These are phyloP conservation scores for Cladophialophora yegresii DNA, from an alignment of 2,329 filamentous ascomycete genomes.

Conservation along the genomic window DNA sequence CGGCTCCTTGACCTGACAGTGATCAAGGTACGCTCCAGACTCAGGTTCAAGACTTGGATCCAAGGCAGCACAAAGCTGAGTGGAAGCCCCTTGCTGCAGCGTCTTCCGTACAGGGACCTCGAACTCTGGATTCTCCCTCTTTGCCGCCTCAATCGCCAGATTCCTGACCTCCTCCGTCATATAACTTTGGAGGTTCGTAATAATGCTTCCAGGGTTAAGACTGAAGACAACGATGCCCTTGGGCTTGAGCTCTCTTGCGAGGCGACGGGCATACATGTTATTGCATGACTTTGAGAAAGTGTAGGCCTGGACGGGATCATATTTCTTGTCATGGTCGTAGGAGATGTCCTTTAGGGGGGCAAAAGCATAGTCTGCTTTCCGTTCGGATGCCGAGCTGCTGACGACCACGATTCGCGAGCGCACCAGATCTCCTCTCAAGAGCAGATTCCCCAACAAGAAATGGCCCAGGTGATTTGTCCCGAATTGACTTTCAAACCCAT, in stretches of 20 bases:
- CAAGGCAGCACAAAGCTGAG: conserved; percentile 42
- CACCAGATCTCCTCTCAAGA: conserved; percentile 39
- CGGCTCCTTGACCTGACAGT: conserved; percentile 44
- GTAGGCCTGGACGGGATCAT: conserved; percentile 46
- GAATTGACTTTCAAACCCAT: conserved; percentile 47
- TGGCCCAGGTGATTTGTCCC: conserved; percentile 45
- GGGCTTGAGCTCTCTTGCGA: conserved; percentile 20
- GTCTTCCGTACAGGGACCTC: conserved; percentile 31
- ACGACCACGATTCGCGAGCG: conserved; percentile 39
- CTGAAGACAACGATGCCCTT: conserved; percentile 22
- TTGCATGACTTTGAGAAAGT: conserved; percentile 53
- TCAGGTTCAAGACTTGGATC: conserved; percentile 35
- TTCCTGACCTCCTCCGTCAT: conserved; percentile 23
- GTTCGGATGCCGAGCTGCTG: conserved; percentile 31
- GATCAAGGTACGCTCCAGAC: conserved; percentile 43
- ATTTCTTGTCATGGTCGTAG: conserved; percentile 39
- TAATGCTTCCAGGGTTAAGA: conserved; percentile 30
- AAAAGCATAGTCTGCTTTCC: conserved; percentile 34
- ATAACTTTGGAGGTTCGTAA: conserved; percentile 27
- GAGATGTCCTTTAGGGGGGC: conserved; percentile 41
- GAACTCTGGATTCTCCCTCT: conserved; percentile 25
- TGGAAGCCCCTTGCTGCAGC: conserved; percentile 39
- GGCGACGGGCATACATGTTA: conserved; percentile 41
- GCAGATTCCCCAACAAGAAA: conserved; percentile 47
- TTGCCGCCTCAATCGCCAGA: conserved; percentile 8